Evolutionary conservation across 2,329 filamentous ascomycete species (phyloP).

Genomic region (Helicocarpus griseus): DNA sequence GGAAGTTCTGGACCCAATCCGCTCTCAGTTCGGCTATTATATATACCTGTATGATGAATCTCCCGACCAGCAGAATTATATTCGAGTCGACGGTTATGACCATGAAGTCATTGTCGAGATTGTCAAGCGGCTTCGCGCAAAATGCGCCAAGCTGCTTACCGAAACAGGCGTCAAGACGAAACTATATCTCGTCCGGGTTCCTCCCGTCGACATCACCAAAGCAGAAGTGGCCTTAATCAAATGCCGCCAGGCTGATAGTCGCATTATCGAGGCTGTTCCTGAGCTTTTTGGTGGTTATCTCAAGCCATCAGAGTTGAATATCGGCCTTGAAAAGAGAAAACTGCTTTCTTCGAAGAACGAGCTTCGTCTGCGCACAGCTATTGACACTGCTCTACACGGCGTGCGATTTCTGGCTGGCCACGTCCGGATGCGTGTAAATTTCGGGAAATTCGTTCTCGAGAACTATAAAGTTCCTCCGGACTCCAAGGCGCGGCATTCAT

Average conservation of each 20-base stretch:
- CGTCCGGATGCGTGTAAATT: constrained; percentile 33
- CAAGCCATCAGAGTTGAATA: constrained; percentile 11
- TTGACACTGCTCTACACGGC: constrained; percentile 23
- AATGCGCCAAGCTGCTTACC: constrained; percentile 22
- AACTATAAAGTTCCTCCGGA: constrained; percentile 23
- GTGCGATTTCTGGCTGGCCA: constrained; percentile 25
- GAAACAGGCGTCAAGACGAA: constrained; percentile 23
- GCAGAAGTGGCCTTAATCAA: constrained; percentile 19
- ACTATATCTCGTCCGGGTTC: constrained; percentile 25
- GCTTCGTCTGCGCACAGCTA: constrained; percentile 19
- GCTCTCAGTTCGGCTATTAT: constrained; percentile 30
- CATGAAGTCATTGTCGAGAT: constrained; percentile 30
- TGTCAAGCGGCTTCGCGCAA: constrained; percentile 17
- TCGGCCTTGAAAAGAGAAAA: constrained; percentile 16
- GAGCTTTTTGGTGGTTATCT: constrained; percentile 15
- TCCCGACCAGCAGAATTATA: constrained; percentile 15
- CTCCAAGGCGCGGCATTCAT: constrained; percentile 19
- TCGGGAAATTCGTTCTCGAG: constrained; percentile 32
- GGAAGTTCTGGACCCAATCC: constrained; percentile 37
- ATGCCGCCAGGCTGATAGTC: constrained; percentile 4
- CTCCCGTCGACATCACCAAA: constrained; percentile 14
- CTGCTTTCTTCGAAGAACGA: constrained; percentile 23
- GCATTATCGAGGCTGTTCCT: constrained; percentile 12
- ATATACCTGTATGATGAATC: constrained; percentile 28
- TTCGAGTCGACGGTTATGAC: constrained; percentile 22